A percentile compares a stretch with the other conserved stretches of the same genome.
These are phyloP conservation scores for Crataegus laevigata DNA, from an alignment of 306 rosid genomes.

Conservation along the genomic window DNA sequence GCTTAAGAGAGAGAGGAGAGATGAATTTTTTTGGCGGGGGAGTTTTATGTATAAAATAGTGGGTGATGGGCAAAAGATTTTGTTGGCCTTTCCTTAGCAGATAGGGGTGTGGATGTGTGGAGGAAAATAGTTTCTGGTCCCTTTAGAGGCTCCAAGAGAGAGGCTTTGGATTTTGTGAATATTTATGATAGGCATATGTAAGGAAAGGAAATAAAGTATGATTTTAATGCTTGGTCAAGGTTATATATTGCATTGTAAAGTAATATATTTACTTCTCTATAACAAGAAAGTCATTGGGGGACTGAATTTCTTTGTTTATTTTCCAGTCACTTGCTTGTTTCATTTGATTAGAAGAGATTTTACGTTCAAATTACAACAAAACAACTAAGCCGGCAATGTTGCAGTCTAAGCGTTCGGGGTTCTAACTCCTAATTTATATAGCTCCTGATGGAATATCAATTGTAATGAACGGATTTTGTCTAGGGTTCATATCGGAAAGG, in stretches of 20 bases:
- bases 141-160: slow-evolving; percentile 18
- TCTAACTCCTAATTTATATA: too few relatives aligned
- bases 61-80: slow-evolving; percentile 23
- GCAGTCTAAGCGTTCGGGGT: too few relatives aligned
- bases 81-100: slow-evolving; percentile 62
- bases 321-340: too few relatives aligned
- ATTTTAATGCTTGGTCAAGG: not conserved
- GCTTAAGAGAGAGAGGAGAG: not conserved
- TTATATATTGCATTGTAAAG: not conserved
- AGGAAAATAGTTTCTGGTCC: slow-evolving; percentile 53
- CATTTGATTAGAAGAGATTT: too few relatives aligned
- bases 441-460: too few relatives aligned
- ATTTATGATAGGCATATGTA: not conserved
- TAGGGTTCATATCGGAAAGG: rapidly evolving
- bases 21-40: not conserved
- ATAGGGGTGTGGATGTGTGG: slow-evolving; percentile 70
- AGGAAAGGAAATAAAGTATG: not conserved
- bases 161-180: not conserved
- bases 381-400: rapidly evolving
- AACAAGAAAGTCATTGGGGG: not conserved
- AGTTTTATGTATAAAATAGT: slow-evolving; percentile 15
- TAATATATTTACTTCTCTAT: not conserved
- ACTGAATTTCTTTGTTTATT: not conserved
- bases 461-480: too few relatives aligned
- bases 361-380: too few relatives aligned